These are phyloP conservation scores for Alectoria sarmentosa DNA, from an alignment of 495 filamentous ascomycete species.

Conservation along the genomic window DNA sequence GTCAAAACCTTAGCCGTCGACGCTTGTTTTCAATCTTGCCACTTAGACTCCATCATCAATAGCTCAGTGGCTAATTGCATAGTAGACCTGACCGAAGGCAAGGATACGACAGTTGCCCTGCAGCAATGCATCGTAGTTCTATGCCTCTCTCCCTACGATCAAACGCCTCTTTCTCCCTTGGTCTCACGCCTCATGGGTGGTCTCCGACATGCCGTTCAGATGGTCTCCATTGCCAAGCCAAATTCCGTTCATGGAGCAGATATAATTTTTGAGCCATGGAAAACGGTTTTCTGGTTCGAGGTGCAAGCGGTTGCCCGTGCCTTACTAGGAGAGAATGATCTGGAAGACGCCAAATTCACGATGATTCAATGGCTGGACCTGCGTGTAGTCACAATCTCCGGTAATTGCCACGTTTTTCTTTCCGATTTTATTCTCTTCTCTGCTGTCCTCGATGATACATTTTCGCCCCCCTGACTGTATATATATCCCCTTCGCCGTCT, in stretches of 20 bases:
- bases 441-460: not conserved
- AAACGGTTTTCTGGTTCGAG: slow-evolving; percentile 18
- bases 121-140: slow-evolving; percentile 11
- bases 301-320: slow-evolving; percentile 16
- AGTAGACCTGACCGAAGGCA: slow-evolving; percentile 19
- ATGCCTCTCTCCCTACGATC: slow-evolving; percentile 14
- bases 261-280: slow-evolving; percentile 16
- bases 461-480: no score
- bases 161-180: not conserved
- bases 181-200: not conserved
- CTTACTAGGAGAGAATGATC: slow-evolving; percentile 18
- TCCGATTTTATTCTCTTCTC: not conserved
- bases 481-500: no score
- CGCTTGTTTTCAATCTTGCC: not conserved
- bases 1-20: not conserved
- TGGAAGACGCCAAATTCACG: slow-evolving; percentile 14
- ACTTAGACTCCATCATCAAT: not conserved
- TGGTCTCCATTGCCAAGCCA: not conserved
- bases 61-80: not conserved
- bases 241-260: not conserved
- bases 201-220: not conserved
- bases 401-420: slow-evolving; percentile 2
- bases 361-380: slow-evolving; percentile 18
- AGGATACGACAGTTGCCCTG: slow-evolving; percentile 5
- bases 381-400: slow-evolving; percentile 21